Conservation (phyloP, 441 rosid genomes). For the Flueggea neowawraea region DNA sequence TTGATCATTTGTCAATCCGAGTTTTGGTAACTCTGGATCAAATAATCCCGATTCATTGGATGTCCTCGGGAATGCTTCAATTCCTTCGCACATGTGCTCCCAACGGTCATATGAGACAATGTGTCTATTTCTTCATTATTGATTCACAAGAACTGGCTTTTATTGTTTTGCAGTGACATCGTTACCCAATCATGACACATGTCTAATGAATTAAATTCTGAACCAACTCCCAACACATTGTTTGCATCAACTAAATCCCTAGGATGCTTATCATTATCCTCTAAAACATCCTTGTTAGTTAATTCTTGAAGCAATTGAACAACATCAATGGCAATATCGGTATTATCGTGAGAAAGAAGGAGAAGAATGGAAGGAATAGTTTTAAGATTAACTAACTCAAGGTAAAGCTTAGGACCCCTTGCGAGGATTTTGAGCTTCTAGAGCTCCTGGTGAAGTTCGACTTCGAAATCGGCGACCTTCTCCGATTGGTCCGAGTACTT, state of each 20-base stretch:
- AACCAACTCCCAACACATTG: conserved; percentile 76
- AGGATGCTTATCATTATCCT: conserved; percentile 90
- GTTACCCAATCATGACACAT: too few species aligned
- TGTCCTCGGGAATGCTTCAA: too few species aligned
- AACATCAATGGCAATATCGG: conserved; percentile 88
- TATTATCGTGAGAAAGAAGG: conserved; percentile 80
- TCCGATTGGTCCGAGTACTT: conserved; percentile 93
- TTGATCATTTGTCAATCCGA: too few species aligned
- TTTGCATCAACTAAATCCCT: conserved; percentile 68
- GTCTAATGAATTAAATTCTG: too few species aligned
- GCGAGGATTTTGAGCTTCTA: conserved; percentile 90
- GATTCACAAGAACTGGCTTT: too few species aligned
- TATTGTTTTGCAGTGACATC: too few species aligned
- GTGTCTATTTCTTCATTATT: too few species aligned
- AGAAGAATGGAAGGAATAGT: conserved; percentile 75
- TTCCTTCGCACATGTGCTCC: too few species aligned
- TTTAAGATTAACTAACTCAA: conserved; percentile 73
- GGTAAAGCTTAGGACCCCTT: conserved; percentile 92
- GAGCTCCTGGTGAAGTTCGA: conserved; percentile 90
- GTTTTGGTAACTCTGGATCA: too few species aligned
- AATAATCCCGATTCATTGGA: too few species aligned
- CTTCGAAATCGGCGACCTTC: conserved; percentile 84
- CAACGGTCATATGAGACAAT: too few species aligned
- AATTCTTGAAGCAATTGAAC: conserved; percentile 88
- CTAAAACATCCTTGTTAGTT: too few species aligned